Percentiles rank a stretch among this genome's conserved stretches.
phyloP scores from a whole-genome alignment of 495 filamentous ascomycete genomes.

The Podospora australis region DNA sequence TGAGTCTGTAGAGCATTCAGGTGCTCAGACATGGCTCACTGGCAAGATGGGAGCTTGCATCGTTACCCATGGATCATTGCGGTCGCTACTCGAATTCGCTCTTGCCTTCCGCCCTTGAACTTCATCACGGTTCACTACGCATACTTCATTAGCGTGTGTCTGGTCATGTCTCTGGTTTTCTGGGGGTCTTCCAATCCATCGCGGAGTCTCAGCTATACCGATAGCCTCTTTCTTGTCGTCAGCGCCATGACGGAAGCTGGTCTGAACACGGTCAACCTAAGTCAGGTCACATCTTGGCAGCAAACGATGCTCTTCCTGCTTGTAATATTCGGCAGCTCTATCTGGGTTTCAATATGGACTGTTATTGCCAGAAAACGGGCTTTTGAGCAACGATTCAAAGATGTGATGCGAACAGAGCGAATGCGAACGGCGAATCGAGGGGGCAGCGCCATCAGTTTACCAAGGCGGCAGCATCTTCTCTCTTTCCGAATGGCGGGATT shows the following conservation, averaged over 20 bases:
- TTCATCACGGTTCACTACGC: constrained; percentile 68
- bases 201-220: constrained; percentile 60
- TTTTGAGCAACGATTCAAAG: constrained; percentile 62
- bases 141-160: constrained; percentile 64
- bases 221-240: constrained; percentile 69
- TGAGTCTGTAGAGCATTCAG: too few species aligned
- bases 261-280: constrained; percentile 61
- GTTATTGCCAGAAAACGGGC: constrained; percentile 60
- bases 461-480: constrained; percentile 8
- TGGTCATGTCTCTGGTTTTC: constrained; percentile 66
- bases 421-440: constrained; percentile 16
- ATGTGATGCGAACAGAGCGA: constrained; percentile 48
- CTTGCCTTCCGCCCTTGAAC: constrained; percentile 53
- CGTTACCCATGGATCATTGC: constrained; percentile 3
- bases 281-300: constrained; percentile 70
- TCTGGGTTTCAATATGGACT: constrained; percentile 58
- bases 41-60: constrained; percentile 12
- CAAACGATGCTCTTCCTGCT: constrained; percentile 68
- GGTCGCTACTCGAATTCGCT: constrained; percentile 4
- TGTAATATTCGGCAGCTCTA: constrained; percentile 65
- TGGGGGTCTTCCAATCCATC: constrained; percentile 57
- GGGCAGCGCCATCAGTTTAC: constrained; percentile 6
- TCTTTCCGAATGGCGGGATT: constrained; percentile 11
- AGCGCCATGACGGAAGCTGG: constrained; percentile 79
- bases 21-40: constrained; percentile 14